These are phyloP conservation scores for Didymella pomorum DNA, from an alignment of 2,329 filamentous ascomycete species.

Conservation along the genomic window DNA sequence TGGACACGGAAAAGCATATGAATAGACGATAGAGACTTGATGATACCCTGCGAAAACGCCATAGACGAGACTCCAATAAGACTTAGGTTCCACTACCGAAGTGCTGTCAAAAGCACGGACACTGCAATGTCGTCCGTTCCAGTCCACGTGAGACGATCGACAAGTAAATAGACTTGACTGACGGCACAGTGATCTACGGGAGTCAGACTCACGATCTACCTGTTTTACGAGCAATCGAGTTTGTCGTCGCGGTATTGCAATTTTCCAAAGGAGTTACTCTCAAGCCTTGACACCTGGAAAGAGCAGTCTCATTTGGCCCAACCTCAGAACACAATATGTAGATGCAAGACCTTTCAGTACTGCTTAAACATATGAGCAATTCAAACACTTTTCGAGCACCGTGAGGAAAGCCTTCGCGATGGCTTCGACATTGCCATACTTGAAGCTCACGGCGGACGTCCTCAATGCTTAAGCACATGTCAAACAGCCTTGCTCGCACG, in stretches of 20 bases:
- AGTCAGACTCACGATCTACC: background rate
- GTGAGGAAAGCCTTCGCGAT: too few relatives aligned
- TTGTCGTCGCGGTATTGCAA: background rate
- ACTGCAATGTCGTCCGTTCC: background rate
- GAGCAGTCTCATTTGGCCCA: too few relatives aligned
- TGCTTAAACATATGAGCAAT: too few relatives aligned
- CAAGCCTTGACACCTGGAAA: background rate
- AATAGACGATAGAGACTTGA: conserved; percentile 36
- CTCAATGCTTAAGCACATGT: background rate
- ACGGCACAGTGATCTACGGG: background rate
- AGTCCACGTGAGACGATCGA: background rate
- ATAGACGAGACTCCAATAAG: conserved; percentile 23
- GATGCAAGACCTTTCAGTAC: too few relatives aligned
- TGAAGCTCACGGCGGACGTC: too few relatives aligned
- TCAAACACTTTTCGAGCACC: too few relatives aligned
- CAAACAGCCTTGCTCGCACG: background rate
- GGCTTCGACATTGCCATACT: too few relatives aligned
- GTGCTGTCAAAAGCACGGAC: conserved; percentile 31
- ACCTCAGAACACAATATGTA: too few relatives aligned
- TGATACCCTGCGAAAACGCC: conserved; percentile 37
- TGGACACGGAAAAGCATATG: conserved; percentile 19
- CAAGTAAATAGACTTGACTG: background rate
- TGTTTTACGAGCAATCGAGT: background rate
- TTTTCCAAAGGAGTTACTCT: background rate
- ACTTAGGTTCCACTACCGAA: conserved; percentile 24